phyloP scores from a whole-genome alignment of 768 basidiomycete species.

The Gymnopilus dilepis region DNA sequence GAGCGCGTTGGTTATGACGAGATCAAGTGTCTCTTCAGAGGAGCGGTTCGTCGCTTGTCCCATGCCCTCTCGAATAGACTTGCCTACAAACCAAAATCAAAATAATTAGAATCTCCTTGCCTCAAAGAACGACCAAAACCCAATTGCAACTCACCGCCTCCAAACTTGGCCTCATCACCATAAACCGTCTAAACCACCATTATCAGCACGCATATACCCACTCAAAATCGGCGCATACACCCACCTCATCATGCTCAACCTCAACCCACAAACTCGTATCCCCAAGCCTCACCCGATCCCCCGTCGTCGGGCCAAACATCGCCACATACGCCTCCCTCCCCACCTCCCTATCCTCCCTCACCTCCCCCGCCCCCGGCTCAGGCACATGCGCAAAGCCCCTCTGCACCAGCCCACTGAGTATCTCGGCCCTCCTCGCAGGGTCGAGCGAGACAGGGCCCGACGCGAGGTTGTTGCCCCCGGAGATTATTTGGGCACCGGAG shows the following conservation, averaged over 20 bases:
- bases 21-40: slow-evolving; percentile 75
- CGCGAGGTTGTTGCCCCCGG: slow-evolving; percentile 82
- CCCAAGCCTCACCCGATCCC: slow-evolving; percentile 86
- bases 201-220: neutral
- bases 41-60: slow-evolving; percentile 84
- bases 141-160: slow-evolving; percentile 65
- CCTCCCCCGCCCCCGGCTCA: slow-evolving; percentile 64
- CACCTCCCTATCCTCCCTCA: slow-evolving; percentile 59
- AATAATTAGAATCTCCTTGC: neutral
- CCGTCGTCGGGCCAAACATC: slow-evolving; percentile 95
- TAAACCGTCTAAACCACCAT: slow-evolving; percentile 66
- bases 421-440: slow-evolving; percentile 45
- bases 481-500: slow-evolving; percentile 70
- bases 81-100: slow-evolving; percentile 56
- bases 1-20: slow-evolving; percentile 94
- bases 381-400: slow-evolving; percentile 74
- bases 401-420: slow-evolving; percentile 53
- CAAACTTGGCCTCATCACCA: slow-evolving; percentile 98
- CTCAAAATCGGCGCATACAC: neutral
- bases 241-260: slow-evolving; percentile 84
- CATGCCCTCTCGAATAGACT: slow-evolving; percentile 96
- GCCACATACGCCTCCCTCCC: slow-evolving; percentile 79
- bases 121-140: neutral
- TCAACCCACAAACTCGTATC: slow-evolving; percentile 92
- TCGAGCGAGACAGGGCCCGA: slow-evolving; percentile 52